phyloP scores from a whole-genome alignment of 306 rosid genomes.

The Hippophae gyantsensis region DNA sequence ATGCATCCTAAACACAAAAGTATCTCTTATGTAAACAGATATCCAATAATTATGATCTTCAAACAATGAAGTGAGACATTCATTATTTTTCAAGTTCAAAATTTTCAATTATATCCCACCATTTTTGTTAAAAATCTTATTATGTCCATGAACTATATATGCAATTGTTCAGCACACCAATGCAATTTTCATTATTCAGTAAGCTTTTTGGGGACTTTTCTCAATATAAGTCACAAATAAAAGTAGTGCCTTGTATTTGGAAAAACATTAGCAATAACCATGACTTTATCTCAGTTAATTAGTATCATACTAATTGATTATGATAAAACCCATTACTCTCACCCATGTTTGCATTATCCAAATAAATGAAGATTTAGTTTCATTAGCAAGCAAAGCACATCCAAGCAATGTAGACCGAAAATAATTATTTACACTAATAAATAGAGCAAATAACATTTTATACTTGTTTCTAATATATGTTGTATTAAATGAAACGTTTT shows the following conservation, averaged over 20 bases:
- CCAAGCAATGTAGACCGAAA: neutral
- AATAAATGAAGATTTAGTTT: neutral
- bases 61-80: conserved; percentile 1
- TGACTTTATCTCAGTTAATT: neutral
- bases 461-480: neutral
- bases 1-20: neutral
- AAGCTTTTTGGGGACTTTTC: neutral
- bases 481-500: neutral
- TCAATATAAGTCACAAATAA: neutral
- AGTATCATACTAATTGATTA: neutral
- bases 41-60: neutral
- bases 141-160: neutral
- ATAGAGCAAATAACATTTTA: neutral
- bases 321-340: neutral
- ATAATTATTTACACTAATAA: neutral
- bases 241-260: neutral
- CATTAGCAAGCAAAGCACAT: neutral
- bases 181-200: neutral
- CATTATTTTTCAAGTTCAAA: neutral
- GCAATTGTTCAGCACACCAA: neutral
- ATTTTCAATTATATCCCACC: neutral
- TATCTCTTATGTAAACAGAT: neutral
- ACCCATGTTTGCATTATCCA: neutral
- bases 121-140: neutral
- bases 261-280: neutral